Evolutionary conservation across 345 rosid species (phyloP), one percentile per base, ranked within the genome.

Genomic region (Garcia nutans): DNA sequence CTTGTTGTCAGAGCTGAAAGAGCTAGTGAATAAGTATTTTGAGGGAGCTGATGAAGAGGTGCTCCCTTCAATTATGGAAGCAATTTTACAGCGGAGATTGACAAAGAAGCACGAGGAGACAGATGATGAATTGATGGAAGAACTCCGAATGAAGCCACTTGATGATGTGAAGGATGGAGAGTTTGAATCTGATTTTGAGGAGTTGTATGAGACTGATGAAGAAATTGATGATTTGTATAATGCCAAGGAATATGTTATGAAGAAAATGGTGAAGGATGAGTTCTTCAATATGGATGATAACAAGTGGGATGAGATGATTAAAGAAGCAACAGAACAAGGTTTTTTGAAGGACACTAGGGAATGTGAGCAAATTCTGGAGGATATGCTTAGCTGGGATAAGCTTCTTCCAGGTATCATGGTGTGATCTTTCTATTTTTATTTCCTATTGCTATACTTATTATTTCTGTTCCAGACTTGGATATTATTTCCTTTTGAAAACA

Each of bases 311-410:
- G 84, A 71, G 28, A 89, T 96, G 89, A 65, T 96, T 76, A 82
- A 79, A 73, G 97, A 96, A 80, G 89, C 91, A 0, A 73, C 86
- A 59, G 79, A 84, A 54, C 87, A 88, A 23, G 97, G 97, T 19
- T 68, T 80, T 80, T 74, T 96, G 33, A 86, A 68, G 73, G 90
- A 93, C 82, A 91, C 99, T 7, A 86, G 80, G 80, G 92, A 91
- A 71, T 96, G 99, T 69, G 99, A 93, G 64, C 85, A 80, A 63
- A 85, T 90, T 84, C 85, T 93, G 24, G 96, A 96, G 84, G 98
- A 89, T 84, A 93, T 90, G 94, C 93, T 91, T 75, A 79, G 85
- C 68, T 93, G 98, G 99, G 94, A 90, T 75, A 90, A 89, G 70
- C 97, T 96, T 44, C 98, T 93, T 81, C 96, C 98, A 61, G 93